phyloP scores from a whole-genome alignment of 1,284 basidiomycete species.

The Malassezia brasiliensis region DNA sequence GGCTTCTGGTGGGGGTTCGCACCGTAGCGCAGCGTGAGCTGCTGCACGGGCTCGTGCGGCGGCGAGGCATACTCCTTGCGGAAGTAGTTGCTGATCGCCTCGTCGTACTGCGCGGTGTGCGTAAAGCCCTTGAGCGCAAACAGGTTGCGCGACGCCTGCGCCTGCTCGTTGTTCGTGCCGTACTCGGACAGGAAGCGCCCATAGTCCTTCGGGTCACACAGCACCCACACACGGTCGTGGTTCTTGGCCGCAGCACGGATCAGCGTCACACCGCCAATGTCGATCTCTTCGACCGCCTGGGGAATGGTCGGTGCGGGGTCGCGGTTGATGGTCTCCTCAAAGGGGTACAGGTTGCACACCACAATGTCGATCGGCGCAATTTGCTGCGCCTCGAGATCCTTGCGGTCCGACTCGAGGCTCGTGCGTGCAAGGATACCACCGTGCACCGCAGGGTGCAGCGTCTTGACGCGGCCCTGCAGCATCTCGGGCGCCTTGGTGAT shows the following conservation, averaged over 20 bases:
- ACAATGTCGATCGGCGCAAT: slow-evolving; percentile 46
- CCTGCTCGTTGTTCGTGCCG: slow-evolving; percentile 28
- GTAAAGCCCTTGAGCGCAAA: slow-evolving; percentile 96
- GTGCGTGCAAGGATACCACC: slow-evolving; percentile 58
- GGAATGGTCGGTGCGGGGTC: slow-evolving; percentile 80
- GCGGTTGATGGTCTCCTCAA: slow-evolving; percentile 67
- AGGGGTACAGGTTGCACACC: slow-evolving; percentile 97
- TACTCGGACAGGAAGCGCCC: slow-evolving; percentile 64
- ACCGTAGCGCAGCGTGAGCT: slow-evolving; percentile 81
- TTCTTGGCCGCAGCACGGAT: slow-evolving; percentile 98
- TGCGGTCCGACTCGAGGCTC: slow-evolving; percentile 36
- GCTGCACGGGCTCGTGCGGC: slow-evolving; percentile 45
- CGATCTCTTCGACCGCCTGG: slow-evolving; percentile 92
- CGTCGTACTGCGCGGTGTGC: slow-evolving; percentile 87
- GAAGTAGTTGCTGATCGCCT: slow-evolving; percentile 93
- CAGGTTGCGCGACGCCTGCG: slow-evolving; percentile 63
- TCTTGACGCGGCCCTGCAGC: slow-evolving; percentile 96
- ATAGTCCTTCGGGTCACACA: slow-evolving; percentile 93
- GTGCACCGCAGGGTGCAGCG: slow-evolving; percentile 95
- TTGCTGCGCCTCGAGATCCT: slow-evolving; percentile 34
- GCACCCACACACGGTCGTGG: slow-evolving; percentile 63
- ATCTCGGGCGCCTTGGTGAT: slow-evolving; percentile 99
- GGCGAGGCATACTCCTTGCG: slow-evolving; percentile 80
- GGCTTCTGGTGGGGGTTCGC: slow-evolving; percentile 99
- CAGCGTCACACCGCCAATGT: slow-evolving; percentile 96